Percentiles rank a stretch among this genome's conserved stretches.
Conservation (phyloP, 495 filamentous ascomycete species). For the Cryomyces minteri region DNA sequence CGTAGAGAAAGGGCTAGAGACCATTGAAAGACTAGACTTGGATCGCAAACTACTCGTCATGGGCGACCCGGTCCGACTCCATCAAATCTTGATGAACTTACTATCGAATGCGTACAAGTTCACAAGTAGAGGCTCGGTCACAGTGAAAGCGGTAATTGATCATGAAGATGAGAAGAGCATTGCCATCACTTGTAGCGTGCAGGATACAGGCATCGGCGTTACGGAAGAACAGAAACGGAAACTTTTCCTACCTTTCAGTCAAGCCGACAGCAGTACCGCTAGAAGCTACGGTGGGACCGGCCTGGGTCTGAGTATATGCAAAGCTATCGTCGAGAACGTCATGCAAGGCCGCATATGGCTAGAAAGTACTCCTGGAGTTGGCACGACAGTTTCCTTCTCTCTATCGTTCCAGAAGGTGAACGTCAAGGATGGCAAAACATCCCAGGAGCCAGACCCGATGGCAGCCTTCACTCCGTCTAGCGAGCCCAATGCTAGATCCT, state of each 20-base stretch:
- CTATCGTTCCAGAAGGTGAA: slow-evolving; percentile 66
- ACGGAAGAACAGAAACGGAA: slow-evolving; percentile 60
- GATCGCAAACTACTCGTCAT: slow-evolving; percentile 64
- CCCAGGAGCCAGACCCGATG: background rate
- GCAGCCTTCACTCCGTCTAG: background rate
- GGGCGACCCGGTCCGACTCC: slow-evolving; percentile 76
- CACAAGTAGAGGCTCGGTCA: slow-evolving; percentile 70
- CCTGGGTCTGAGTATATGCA: slow-evolving; percentile 82
- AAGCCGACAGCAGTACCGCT: slow-evolving; percentile 74
- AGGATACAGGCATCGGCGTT: slow-evolving; percentile 83
- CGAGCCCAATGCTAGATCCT: too few species aligned
- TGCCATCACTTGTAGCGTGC: slow-evolving; percentile 65
- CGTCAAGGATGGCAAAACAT: slow-evolving; percentile 15
- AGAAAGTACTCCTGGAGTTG: slow-evolving; percentile 53
- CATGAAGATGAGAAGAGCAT: slow-evolving; percentile 50
- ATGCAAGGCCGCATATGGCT: slow-evolving; percentile 70
- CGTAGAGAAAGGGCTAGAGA: slow-evolving; percentile 54
- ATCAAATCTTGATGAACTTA: slow-evolving; percentile 85
- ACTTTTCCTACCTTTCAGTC: slow-evolving; percentile 79
- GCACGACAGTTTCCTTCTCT: slow-evolving; percentile 76
- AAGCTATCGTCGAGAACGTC: slow-evolving; percentile 82
- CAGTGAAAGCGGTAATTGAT: slow-evolving; percentile 51
- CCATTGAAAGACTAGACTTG: slow-evolving; percentile 48
- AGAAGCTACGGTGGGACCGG: slow-evolving; percentile 82
- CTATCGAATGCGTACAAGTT: slow-evolving; percentile 92